phyloP scores from a whole-genome alignment of 1,139 yeast genomes.

The Taphrina deformans region DNA sequence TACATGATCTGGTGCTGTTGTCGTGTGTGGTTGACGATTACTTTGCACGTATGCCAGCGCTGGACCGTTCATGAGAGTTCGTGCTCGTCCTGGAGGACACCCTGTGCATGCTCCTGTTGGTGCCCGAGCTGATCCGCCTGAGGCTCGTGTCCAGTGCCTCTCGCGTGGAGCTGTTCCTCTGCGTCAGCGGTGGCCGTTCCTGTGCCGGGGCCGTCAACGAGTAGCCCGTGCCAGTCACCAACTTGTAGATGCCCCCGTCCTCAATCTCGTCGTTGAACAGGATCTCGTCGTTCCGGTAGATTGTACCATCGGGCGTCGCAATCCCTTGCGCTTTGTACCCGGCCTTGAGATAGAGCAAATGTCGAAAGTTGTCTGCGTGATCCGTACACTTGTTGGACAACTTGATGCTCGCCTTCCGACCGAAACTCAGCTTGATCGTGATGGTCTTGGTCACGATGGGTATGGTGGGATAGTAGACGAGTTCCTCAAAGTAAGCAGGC shows the following conservation, averaged over 20 bases:
- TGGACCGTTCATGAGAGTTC: neutral
- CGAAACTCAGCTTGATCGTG: conserved; percentile 14
- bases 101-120: conserved; percentile 19
- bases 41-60: conserved; percentile 1
- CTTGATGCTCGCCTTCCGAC: conserved; percentile 7
- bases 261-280: conserved; percentile 6
- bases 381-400: conserved; percentile 18
- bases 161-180: neutral
- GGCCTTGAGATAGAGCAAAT: conserved; percentile 8
- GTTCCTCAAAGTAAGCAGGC: conserved; percentile 27
- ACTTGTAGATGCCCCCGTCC: neutral
- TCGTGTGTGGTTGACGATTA: too few relatives aligned
- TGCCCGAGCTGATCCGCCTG: conserved; percentile 15
- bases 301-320: conserved; percentile 21
- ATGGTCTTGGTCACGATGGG: conserved; percentile 25
- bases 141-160: conserved; percentile 10
- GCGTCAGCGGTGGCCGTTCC: neutral
- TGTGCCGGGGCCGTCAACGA: conserved; percentile 9
- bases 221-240: conserved; percentile 15
- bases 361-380: conserved; percentile 22
- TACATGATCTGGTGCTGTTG: too few relatives aligned
- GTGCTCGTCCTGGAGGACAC: conserved; percentile 19
- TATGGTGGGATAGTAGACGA: conserved; percentile 28
- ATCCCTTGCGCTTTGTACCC: conserved; percentile 33
- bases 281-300: conserved; percentile 17